Conservation (phyloP, 139 green algal genomes). For the Coelastrella sp. region DNA sequence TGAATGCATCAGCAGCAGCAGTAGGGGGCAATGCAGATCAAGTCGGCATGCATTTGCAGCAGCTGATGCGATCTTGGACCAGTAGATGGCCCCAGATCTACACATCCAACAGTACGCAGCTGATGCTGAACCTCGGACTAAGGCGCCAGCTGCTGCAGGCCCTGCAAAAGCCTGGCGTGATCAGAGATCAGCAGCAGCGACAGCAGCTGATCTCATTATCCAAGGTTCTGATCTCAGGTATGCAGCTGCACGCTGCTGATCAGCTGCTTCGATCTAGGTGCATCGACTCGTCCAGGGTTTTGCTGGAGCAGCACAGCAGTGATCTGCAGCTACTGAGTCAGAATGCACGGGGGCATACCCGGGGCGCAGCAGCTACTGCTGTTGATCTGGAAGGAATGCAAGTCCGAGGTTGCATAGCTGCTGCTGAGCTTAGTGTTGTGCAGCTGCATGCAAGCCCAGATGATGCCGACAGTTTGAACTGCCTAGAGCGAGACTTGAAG, state of each 20-base stretch:
- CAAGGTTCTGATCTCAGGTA: not conserved
- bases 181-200: slow-evolving; percentile 6
- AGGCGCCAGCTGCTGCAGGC: slow-evolving; percentile 6
- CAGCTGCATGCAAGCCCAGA: slow-evolving; percentile 17
- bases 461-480: not conserved
- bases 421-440: slow-evolving; percentile 16
- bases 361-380: not conserved
- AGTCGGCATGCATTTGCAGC: not conserved
- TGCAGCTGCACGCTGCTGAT: slow-evolving; percentile 21
- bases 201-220: slow-evolving; percentile 11
- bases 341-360: not conserved
- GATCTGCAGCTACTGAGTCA: not conserved
- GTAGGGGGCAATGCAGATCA: not conserved
- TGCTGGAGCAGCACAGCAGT: not conserved
- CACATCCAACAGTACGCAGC: not conserved
- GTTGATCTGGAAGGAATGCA: not conserved
- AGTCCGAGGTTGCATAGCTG: slow-evolving; percentile 4
- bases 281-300: not conserved
- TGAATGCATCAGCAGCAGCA: not conserved
- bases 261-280: not conserved
- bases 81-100: not conserved
- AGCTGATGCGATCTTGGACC: slow-evolving; percentile 3
- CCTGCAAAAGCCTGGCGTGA: not conserved
- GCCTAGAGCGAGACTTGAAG: not conserved
- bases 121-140: not conserved